A percentile compares a stretch with the other conserved stretches of the same genome.
These are phyloP conservation scores for Aureobasidium leucospermi DNA, from an alignment of 2,329 filamentous ascomycete genomes.

Conservation along the genomic window DNA sequence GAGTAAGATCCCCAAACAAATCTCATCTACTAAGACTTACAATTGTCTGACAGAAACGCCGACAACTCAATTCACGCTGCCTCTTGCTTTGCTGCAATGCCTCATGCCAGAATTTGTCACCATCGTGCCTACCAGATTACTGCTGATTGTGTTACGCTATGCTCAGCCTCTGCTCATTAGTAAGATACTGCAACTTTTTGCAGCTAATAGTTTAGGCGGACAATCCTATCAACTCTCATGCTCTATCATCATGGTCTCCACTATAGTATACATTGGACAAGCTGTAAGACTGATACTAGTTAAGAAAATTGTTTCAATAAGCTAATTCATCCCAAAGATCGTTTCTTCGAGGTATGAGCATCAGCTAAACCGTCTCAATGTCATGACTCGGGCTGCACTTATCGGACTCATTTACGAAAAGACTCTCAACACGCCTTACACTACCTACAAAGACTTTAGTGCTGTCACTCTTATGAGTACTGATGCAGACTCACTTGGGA, in stretches of 20 bases:
- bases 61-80: neutral
- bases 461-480: constrained; percentile 6
- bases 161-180: constrained; percentile 4
- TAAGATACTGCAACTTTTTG: neutral
- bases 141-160: neutral
- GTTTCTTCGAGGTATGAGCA: neutral
- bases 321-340: neutral
- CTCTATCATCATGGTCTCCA: neutral
- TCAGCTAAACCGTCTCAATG: neutral
- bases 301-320: too few species aligned
- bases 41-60: neutral
- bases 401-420: neutral
- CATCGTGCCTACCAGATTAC: neutral
- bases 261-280: neutral
- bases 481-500: constrained; percentile 9
- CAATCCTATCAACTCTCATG: neutral
- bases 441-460: neutral
- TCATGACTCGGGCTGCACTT: neutral
- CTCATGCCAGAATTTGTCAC: neutral
- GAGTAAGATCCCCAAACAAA: neutral
- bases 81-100: neutral
- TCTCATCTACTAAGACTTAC: neutral
- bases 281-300: neutral
- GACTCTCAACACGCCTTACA: neutral
- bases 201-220: neutral